phyloP scores from a whole-genome alignment of 805 yeast species.

The Blastobotrys attinorum region DNA sequence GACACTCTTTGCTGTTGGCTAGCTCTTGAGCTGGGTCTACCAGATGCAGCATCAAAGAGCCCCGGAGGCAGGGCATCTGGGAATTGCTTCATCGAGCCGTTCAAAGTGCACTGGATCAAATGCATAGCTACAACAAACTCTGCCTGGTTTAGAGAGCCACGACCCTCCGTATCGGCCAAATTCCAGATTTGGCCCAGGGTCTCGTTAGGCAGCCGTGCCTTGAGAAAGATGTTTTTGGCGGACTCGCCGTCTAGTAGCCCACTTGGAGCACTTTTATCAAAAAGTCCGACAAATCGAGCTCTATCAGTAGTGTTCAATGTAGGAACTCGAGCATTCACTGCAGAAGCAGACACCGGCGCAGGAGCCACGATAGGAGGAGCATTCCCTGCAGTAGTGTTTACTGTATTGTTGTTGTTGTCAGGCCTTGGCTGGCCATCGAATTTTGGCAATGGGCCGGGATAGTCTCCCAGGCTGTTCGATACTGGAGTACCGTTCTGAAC shows the following conservation, averaged over 20 bases:
- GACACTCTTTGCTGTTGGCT: conserved; percentile 9
- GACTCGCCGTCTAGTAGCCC: conserved; percentile 64
- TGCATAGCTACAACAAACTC: conserved; percentile 94
- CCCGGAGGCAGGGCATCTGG: conserved; percentile 40
- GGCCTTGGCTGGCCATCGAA: conserved; percentile 32
- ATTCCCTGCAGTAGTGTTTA: not conserved
- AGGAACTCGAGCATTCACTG: conserved; percentile 22
- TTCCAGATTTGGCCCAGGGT: conserved; percentile 84
- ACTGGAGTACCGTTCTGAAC: conserved; percentile 67
- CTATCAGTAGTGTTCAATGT: conserved; percentile 29
- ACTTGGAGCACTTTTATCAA: conserved; percentile 54
- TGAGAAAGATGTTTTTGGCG: conserved; percentile 80
- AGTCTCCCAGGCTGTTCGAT: conserved; percentile 43
- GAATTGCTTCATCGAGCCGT: conserved; percentile 54
- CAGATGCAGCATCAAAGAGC: conserved; percentile 30
- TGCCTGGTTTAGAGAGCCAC: conserved; percentile 63
- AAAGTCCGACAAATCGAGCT: conserved; percentile 38
- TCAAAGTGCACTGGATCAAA: conserved; percentile 72
- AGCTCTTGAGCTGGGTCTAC: conserved; percentile 17
- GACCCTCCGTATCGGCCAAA: conserved; percentile 66
- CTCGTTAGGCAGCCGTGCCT: conserved; percentile 76
- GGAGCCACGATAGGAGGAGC: conserved; percentile 13
- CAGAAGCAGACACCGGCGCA: conserved; percentile 3
- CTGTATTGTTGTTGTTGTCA: conserved; percentile 6
- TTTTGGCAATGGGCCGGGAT: conserved; percentile 55